Evolutionary conservation across 176 grass and related monocot genomes (phyloP).

Genomic region (Carex pumila): DNA sequence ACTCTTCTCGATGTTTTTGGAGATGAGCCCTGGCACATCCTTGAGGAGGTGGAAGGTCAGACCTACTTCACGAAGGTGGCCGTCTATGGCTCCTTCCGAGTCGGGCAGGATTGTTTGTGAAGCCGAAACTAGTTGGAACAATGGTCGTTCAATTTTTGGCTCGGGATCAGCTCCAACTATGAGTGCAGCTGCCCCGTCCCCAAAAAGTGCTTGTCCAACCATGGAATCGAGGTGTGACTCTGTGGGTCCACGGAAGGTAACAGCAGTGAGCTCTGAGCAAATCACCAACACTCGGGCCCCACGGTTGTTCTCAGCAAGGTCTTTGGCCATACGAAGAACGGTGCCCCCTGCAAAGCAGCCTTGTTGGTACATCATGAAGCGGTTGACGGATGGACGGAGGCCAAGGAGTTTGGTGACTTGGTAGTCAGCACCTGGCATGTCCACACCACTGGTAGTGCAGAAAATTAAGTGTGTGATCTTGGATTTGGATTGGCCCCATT

Average conservation of each 20-base stretch:
- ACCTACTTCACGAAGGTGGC: neutral
- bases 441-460: slow-evolving; percentile 1
- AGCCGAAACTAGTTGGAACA: neutral
- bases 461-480: slow-evolving; percentile 7
- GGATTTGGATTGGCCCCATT: neutral
- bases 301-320: slow-evolving; percentile 7
- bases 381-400: neutral
- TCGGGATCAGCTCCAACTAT: neutral
- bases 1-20: neutral
- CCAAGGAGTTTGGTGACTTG: slow-evolving; percentile 6
- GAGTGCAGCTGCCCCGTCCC: neutral
- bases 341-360: slow-evolving; percentile 2
- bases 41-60: slow-evolving; percentile 6
- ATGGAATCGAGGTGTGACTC: slow-evolving; percentile 1
- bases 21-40: neutral
- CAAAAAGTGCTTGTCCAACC: slow-evolving; percentile 9
- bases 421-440: slow-evolving; percentile 2
- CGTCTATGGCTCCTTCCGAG: slow-evolving; percentile 5
- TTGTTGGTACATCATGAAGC: slow-evolving; percentile 14
- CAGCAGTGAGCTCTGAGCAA: slow-evolving; percentile 2
- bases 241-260: slow-evolving; percentile 8
- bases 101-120: neutral
- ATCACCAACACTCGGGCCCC: neutral
- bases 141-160: neutral
- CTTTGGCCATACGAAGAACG: neutral